A percentile compares a stretch with the other conserved stretches of the same genome.
phyloP scores from a whole-genome alignment of 73 alveolate species.

The Stentor roeselii region DNA sequence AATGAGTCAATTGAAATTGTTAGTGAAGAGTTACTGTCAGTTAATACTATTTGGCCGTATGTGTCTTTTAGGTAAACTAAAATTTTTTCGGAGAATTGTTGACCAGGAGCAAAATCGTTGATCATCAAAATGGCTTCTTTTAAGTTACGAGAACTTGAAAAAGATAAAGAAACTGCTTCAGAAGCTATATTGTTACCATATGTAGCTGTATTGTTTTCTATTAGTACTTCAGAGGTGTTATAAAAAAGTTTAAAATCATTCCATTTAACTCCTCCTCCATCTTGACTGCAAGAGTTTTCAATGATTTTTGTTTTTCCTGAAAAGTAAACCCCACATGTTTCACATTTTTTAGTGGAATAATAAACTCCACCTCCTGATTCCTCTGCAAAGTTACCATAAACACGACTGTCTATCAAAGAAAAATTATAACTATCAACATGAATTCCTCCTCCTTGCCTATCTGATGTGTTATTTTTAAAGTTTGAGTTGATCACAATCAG shows the following conservation, averaged over 20 bases:
- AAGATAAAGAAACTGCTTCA: neutral
- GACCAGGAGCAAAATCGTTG: neutral
- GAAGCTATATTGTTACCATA: conserved; percentile 18
- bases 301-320: neutral
- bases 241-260: too few relatives aligned
- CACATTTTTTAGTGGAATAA: neutral
- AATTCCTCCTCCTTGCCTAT: neutral
- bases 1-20: neutral
- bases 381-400: neutral
- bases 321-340: neutral
- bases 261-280: neutral
- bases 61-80: neutral
- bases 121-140: neutral
- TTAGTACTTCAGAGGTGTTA: too few relatives aligned
- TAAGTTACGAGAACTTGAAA: neutral
- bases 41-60: neutral
- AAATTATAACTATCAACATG: neutral
- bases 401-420: neutral
- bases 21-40: neutral
- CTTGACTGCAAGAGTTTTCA: neutral
- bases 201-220: neutral
- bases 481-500: too few relatives aligned
- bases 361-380: neutral
- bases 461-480: too few relatives aligned
- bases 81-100: neutral